Conservation (phyloP, 208 protist species). For the Trypanosoma scelopori region DNA sequence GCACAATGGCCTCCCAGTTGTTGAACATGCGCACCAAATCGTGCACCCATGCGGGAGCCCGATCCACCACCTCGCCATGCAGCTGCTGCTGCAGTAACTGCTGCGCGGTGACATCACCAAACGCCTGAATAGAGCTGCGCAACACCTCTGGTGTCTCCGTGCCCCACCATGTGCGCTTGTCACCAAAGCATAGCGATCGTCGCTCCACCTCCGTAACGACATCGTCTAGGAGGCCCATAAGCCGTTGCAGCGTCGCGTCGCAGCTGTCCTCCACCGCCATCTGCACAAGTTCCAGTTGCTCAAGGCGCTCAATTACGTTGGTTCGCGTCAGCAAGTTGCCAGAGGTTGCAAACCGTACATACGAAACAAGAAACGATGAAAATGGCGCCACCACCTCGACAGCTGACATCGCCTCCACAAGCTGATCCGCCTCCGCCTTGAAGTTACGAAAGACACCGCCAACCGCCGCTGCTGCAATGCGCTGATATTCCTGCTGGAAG, state of each 20-base stretch:
- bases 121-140: conserved; percentile 44
- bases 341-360: conserved; percentile 62
- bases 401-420: conserved; percentile 53
- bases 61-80: conserved; percentile 26
- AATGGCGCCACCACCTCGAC: conserved; percentile 82
- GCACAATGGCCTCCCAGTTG: conserved; percentile 86
- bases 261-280: conserved; percentile 63
- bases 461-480: conserved; percentile 51
- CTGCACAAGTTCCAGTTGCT: conserved; percentile 59
- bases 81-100: conserved; percentile 15
- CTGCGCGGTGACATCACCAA: conserved; percentile 41
- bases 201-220: conserved; percentile 61
- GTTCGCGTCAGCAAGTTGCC: conserved; percentile 62
- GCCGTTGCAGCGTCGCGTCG: conserved; percentile 44
- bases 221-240: conserved; percentile 77
- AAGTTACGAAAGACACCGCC: conserved; percentile 78
- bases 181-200: conserved; percentile 41
- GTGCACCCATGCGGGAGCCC: conserved; percentile 76
- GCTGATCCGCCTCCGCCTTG: conserved; percentile 64
- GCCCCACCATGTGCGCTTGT: conserved; percentile 42
- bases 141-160: conserved; percentile 61
- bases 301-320: conserved; percentile 65
- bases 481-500: conserved; percentile 83
- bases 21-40: conserved; percentile 83
- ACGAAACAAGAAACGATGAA: conserved; percentile 66